Base-by-base conservation (phyloP, 495 filamentous ascomycete genomes). In the Annulohypoxylon bovei region DNA sequence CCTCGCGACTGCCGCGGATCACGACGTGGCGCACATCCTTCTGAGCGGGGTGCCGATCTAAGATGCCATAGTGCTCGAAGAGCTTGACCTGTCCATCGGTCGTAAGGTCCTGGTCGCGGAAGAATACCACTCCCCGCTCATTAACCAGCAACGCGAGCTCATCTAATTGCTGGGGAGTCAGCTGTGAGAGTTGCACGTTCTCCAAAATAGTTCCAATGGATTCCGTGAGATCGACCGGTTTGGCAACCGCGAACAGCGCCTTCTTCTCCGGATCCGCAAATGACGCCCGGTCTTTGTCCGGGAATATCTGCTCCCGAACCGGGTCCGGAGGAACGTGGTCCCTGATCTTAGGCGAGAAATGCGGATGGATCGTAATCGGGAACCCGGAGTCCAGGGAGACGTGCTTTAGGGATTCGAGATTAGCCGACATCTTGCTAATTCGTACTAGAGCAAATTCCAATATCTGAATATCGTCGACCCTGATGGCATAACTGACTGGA, bases 311-410 rank as follows among this genome's bases (percentile, higher is more conserved):
- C 37, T 82, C 73, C 27, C 80, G 81, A 57, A 77, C 28, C 1
- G 81, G 63, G 76, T 86, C 84, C 0, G 82, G 78, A 32, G 85
- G 84, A 7, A 79, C 67, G 72, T 84, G 79, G 25, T 75, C 59
- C 35, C 67, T 79, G 67, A 87, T 85, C 61, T 84, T 86, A 55
- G 88, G 88, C 6, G 90, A 92, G 66, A 93, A 82, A 75, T 92
- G 92, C 5, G 87, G 88, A 76, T 89, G 87, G 12, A 81, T 59
- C 5, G 77, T 75, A 20, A 78, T 75, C 30, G 77, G 76, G 30
- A 79, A 81, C 20, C 77, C 77, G 0, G 79, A 81, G 65, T 81
- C 79, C 25, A 70, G 71, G 4, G 79, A 79, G 28, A 81, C 72
- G 58, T 79, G 75, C 58, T 79, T 78, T 1, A 71, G 67, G 25